These are phyloP conservation scores for Lippia alba DNA, from an alignment of 305 asterid species.

Conservation along the genomic window DNA sequence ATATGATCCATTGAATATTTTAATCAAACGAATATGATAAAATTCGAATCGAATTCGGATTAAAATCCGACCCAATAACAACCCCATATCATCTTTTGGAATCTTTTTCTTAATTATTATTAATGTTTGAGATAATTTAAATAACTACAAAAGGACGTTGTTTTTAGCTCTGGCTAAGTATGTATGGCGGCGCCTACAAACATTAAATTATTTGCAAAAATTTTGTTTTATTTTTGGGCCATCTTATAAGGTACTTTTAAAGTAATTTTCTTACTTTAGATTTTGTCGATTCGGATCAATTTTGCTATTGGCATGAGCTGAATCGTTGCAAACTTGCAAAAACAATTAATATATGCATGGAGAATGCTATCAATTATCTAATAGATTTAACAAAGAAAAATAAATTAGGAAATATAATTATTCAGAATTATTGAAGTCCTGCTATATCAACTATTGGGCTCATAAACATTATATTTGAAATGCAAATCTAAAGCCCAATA, in stretches of 20 bases:
- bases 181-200: constrained; percentile 17
- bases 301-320: neutral
- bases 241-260: neutral
- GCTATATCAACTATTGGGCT: too few species aligned
- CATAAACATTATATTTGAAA: too few species aligned
- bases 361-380: too few species aligned
- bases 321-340: neutral
- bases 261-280: constrained; percentile 14
- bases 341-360: neutral
- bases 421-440: too few species aligned
- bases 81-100: too few species aligned
- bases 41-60: too few species aligned
- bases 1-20: too few species aligned
- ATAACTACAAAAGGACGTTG: neutral
- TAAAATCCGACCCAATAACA: too few species aligned
- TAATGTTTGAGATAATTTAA: neutral
- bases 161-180: constrained; percentile 15
- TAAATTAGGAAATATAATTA: too few species aligned
- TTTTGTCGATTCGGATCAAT: constrained; percentile 23
- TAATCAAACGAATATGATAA: too few species aligned
- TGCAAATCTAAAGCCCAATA: too few species aligned
- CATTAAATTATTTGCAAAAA: neutral
- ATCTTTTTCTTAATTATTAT: neutral
- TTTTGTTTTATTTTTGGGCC: neutral
- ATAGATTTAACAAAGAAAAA: too few species aligned